phyloP scores from a whole-genome alignment of 2,329 filamentous ascomycete genomes.

The Diaporthe destruens region DNA sequence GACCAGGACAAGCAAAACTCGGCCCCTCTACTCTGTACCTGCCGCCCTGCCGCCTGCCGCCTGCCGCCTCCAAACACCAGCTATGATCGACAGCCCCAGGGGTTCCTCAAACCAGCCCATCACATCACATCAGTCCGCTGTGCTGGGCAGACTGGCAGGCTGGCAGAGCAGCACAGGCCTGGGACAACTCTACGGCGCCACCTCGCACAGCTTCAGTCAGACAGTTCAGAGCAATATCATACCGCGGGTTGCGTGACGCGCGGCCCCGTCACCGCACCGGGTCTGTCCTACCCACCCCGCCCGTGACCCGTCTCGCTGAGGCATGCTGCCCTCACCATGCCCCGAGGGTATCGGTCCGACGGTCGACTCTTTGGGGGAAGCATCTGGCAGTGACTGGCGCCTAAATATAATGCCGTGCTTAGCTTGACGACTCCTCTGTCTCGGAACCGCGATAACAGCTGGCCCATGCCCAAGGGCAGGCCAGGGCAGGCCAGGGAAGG shows the following conservation, averaged over 20 bases:
- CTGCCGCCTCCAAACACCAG: background rate
- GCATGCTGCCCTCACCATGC: too few relatives aligned
- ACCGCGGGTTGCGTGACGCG: background rate
- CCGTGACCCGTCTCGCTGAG: background rate
- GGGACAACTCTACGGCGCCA: background rate
- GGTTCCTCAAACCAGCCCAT: conserved; percentile 16
- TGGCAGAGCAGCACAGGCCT: background rate
- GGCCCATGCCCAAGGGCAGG: too few relatives aligned
- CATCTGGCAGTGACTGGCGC: background rate
- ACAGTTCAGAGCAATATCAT: too few relatives aligned
- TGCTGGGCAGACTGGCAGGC: too few relatives aligned
- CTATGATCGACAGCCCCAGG: conserved; percentile 8
- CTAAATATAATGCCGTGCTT: background rate
- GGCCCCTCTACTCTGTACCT: background rate
- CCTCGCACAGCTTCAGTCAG: background rate
- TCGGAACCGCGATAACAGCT: conserved; percentile 26
- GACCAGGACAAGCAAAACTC: conserved; percentile 17
- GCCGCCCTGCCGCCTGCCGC: too few relatives aligned
- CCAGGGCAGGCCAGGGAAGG: too few relatives aligned
- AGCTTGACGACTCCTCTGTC: conserved; percentile 13
- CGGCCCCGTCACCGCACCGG: conserved; percentile 18
- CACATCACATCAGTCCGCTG: background rate
- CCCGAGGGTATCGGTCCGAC: background rate
- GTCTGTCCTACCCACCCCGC: background rate
- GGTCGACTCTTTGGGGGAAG: background rate